These are phyloP conservation scores for Pythium chondricola DNA, from an alignment of 352 stramenopile genomes.

Conservation along the genomic window DNA sequence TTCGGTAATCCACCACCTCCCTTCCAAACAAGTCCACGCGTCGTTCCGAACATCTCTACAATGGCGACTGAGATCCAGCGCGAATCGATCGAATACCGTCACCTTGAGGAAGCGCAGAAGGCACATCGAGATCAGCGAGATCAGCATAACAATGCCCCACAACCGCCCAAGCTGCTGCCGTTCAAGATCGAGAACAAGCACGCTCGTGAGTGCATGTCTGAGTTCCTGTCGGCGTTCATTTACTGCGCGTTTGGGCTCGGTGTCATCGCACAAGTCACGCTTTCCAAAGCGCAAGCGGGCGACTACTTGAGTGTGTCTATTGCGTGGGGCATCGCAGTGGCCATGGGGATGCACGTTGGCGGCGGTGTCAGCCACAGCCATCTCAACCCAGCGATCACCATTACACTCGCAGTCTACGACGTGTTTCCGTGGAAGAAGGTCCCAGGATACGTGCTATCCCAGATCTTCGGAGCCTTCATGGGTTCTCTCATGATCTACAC, in stretches of 20 bases:
- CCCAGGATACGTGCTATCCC: constrained; percentile 22
- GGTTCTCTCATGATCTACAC: constrained; percentile 24
- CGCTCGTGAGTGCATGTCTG: constrained; percentile 30
- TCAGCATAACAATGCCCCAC: no score
- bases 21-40: no score
- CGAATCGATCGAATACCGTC: no score
- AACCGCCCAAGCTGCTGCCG: no score
- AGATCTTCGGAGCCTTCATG: constrained; percentile 22
- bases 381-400: constrained; percentile 38
- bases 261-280: constrained; percentile 22
- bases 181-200: constrained; percentile 23
- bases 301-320: constrained; percentile 25
- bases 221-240: constrained; percentile 35
- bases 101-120: no score
- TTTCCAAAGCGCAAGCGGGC: constrained; percentile 12
- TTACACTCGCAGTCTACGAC: constrained; percentile 20
- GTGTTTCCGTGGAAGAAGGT: constrained; percentile 21
- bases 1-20: no score
- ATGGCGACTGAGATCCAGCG: no score
- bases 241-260: constrained; percentile 21
- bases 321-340: constrained; percentile 34
- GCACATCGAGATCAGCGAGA: no score
- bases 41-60: no score
- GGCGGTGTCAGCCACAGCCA: constrained; percentile 29
- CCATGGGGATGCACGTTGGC: constrained; percentile 29